Base-by-base conservation (phyloP, 1,284 basidiomycete species). In the Trichosporon asahii region DNA sequence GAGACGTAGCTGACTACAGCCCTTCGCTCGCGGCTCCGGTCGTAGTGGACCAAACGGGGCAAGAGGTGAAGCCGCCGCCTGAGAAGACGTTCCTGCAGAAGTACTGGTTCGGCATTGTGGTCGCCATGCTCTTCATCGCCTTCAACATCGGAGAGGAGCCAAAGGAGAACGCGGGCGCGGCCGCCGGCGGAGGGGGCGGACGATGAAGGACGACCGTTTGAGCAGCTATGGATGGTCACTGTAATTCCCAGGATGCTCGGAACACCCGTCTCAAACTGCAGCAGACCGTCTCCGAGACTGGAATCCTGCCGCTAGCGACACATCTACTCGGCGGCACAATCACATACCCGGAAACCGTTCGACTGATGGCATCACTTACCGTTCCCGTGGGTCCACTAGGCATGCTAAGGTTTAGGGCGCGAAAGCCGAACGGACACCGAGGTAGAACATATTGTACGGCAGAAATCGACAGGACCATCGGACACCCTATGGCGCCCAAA, bases 71-170 rank as follows among this genome's bases (percentile, higher is more conserved):
- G 67, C 88, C 90, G 0, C 82, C 85, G 27, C 86, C 87, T 0
- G 92, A 93, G 79, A 91, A 94, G 83, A 85, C 88, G 9, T 93
- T 94, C 82, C 72, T 94, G 44, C 90, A 93, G 78, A 95, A 94
- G 82, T 94, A 95, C 82, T 94, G 93, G 92, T 84, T 94, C 81
- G 93, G 93, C 76, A 88, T 93, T 65, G 84, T 87, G 35, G 86
- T 88, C 2, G 81, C 87, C 33, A 81, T 66, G 27, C 64, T 93
- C 18, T 83, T 90, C 68, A 73, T 78, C 31, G 65, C 76, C 1
- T 70, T 73, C 15, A 70, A 80, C 60, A 68, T 83, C 64, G 75
- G 70, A 4, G 79, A 78, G 31, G 72, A 76, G 35, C 66, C 72
- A 7, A 29, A 61, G 18, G 18, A 61, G 29, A 29, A 61, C 27